Conservation (phyloP, 805 yeast species). For the Ogataea trehalophila region DNA sequence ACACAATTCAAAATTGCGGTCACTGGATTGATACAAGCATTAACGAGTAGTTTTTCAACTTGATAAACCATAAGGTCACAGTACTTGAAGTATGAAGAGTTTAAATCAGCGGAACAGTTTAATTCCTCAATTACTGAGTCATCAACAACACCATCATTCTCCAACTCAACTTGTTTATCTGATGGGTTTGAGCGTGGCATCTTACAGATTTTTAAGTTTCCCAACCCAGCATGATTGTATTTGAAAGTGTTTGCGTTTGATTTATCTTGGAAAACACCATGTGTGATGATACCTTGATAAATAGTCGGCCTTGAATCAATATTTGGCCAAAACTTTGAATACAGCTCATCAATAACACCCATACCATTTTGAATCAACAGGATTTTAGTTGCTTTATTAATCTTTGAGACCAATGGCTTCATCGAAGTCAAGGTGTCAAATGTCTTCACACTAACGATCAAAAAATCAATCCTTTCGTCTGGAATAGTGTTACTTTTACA, state of each 20-base stretch:
- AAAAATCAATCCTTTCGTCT: slow-evolving; percentile 19
- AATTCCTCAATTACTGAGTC: slow-evolving; percentile 23
- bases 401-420: slow-evolving; percentile 43
- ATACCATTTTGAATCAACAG: slow-evolving; percentile 81
- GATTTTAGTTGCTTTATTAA: slow-evolving; percentile 49
- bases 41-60: slow-evolving; percentile 70
- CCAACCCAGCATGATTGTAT: slow-evolving; percentile 68
- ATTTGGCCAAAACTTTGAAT: slow-evolving; percentile 50
- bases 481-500: slow-evolving; percentile 13
- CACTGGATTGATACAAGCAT: slow-evolving; percentile 78
- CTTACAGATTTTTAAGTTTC: slow-evolving; percentile 54
- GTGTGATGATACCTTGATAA: slow-evolving; percentile 74
- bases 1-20: slow-evolving; percentile 73
- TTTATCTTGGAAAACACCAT: slow-evolving; percentile 61
- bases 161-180: neutral
- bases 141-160: slow-evolving; percentile 12
- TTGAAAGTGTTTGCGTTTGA: slow-evolving; percentile 31
- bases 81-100: slow-evolving; percentile 31
- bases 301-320: slow-evolving; percentile 45
- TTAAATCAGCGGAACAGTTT: slow-evolving; percentile 23
- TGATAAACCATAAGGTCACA: slow-evolving; percentile 50
- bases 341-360: slow-evolving; percentile 58
- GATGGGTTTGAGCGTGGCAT: slow-evolving; percentile 38
- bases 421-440: slow-evolving; percentile 67
- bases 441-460: slow-evolving; percentile 78